phyloP scores from a whole-genome alignment of 169 alveolate genomes.

The Plasmodium gallinaceum region DNA sequence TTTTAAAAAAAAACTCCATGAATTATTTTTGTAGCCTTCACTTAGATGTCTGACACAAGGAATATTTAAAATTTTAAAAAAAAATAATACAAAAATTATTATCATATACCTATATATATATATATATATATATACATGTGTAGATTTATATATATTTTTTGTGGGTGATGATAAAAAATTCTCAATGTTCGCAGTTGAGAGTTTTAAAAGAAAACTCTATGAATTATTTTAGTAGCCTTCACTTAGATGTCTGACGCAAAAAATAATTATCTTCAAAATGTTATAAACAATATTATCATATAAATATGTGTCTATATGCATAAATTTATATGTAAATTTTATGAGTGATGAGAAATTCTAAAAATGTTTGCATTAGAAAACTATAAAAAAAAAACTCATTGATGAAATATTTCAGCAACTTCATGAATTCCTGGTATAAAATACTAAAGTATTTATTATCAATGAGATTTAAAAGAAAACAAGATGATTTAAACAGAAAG shows the following conservation, averaged over 20 bases:
- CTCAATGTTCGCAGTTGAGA: constrained; percentile 76
- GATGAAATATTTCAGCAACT: too few relatives aligned
- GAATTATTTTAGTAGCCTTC: constrained; percentile 39
- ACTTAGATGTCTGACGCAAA: constrained; percentile 72
- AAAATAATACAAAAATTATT: background rate
- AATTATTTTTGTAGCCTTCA: constrained; percentile 51
- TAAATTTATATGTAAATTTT: background rate
- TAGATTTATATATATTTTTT: too few relatives aligned
- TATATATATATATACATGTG: too few relatives aligned
- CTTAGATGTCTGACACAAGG: constrained; percentile 76
- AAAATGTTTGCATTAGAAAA: constrained; percentile 57
- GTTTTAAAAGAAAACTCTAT: constrained; percentile 11
- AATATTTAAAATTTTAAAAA: background rate
- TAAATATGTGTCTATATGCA: background rate
- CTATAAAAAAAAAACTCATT: background rate
- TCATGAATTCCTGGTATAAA: too few relatives aligned
- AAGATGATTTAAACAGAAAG: too few relatives aligned
- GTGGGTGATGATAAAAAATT: constrained; percentile 49
- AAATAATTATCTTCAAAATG: background rate
- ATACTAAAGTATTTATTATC: too few relatives aligned
- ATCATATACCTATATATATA: too few relatives aligned
- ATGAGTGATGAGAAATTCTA: too few relatives aligned
- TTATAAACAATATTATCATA: background rate
- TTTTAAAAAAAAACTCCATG: constrained; percentile 17
- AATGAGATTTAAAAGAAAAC: too few relatives aligned